Evolutionary conservation across 2,329 filamentous ascomycete species (phyloP).

Genomic region (Parastagonospora avenae): DNA sequence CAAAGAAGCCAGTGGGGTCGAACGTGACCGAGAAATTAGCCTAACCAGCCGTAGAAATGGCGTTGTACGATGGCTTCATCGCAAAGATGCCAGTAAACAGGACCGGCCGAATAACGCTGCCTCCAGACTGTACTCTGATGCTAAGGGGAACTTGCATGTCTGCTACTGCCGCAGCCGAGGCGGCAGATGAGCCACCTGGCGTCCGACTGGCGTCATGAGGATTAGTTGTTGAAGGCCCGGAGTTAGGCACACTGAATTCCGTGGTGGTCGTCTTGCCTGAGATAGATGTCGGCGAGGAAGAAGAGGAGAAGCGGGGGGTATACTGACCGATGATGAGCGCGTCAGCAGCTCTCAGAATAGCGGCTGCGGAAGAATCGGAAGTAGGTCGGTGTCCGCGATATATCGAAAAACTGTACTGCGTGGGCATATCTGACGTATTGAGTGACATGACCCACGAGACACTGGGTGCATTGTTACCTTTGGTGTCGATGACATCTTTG

Average conservation of each 20-base stretch:
- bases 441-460: conserved; percentile 14
- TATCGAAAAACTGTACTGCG: neutral
- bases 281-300: neutral
- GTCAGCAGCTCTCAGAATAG: neutral
- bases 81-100: conserved; percentile 66
- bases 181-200: conserved; percentile 68
- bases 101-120: conserved; percentile 64
- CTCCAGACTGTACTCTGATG: conserved; percentile 67
- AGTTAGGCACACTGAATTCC: conserved; percentile 61
- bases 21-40: neutral
- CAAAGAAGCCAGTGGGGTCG: neutral
- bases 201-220: conserved; percentile 57
- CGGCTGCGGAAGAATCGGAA: neutral
- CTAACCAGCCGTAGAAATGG: neutral
- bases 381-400: neutral
- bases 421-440: neutral
- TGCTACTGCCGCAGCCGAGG: conserved; percentile 66
- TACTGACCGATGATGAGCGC: neutral
- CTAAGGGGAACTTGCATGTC: conserved; percentile 64
- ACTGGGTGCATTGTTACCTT: conserved; percentile 49
- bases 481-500: conserved; percentile 60
- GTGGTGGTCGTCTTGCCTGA: conserved; percentile 54
- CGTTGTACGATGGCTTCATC: conserved; percentile 51
- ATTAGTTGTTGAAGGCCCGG: conserved; percentile 60
- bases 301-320: neutral